Base-by-base conservation (phyloP, 192 early-diverging fungal genomes). In the Gaertneriomyces sp. region DNA sequence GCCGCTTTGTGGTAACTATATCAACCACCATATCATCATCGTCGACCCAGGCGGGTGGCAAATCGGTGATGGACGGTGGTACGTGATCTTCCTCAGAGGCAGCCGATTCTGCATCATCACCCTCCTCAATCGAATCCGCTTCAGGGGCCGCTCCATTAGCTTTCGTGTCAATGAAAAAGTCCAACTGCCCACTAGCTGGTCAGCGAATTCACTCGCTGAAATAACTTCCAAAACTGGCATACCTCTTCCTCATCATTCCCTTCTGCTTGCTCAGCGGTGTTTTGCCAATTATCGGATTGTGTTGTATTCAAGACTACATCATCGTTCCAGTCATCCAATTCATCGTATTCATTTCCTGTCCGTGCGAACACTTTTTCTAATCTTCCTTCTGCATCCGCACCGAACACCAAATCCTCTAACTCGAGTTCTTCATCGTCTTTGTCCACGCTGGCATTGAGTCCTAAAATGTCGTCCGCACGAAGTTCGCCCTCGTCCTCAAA, bases 331-430 rank as follows among this genome's bases (percentile, higher is more conserved):
- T 66, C 75, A 38, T 51, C 64, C 4, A 69, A 74, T 20, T 74
- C 72, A 45, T 72, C 56, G 20, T 69, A 61, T 20, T 69, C 57
- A 4, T 43, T 55, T 40, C 60, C 59, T 19, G 42, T 19, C 47
- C 42, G 33, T 3, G 49, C 58, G 11, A 66, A 57, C 43, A 61
- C 53, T 4, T 58, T 45, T 7, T 51, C 7, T 11, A 60, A 10
- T 6, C 56, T 14, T 17, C 60, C 55, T 5, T 46, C 64, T 39
- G 71, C 69, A 42, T 80, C 85, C 40, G 71, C 87, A 5, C 91
- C 91, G 81, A 93, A 91, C 16, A 92, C 84, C 44, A 91, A 69
- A 45, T 64, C 77, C 66, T 92, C 91, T 11, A 93, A 80, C 67
- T 88, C 89, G 8, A 76, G 51, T 63, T 93, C 91, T 6, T 85